A percentile compares a stretch with the other conserved stretches of the same genome.
phyloP scores from a whole-genome alignment of 768 basidiomycete species.

The Pleurotus djamor region DNA sequence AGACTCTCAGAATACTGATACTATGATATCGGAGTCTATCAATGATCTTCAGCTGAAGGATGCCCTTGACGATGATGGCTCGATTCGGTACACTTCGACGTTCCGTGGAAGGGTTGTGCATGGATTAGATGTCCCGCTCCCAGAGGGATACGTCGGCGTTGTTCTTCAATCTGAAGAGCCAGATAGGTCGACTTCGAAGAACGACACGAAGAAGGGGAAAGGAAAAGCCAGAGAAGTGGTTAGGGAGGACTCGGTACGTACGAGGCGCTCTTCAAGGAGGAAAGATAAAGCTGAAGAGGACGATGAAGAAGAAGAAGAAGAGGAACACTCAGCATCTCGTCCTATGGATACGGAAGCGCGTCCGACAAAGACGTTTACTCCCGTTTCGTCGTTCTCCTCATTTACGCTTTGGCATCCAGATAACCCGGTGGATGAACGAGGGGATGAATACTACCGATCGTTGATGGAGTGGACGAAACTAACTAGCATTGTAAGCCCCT shows the following conservation, averaged over 20 bases:
- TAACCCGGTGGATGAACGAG: conserved; percentile 61
- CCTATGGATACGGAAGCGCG: conserved; percentile 13
- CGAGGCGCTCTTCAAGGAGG: conserved; percentile 23
- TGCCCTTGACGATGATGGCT: background rate
- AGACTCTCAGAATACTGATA: background rate
- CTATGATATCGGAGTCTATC: background rate
- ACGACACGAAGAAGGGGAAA: conserved; percentile 8
- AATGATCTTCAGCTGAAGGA: background rate
- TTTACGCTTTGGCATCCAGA: conserved; percentile 81
- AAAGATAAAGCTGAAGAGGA: conserved; percentile 22
- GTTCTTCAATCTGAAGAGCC: conserved; percentile 34
- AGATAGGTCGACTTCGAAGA: background rate
- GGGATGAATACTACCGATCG: conserved; percentile 70
- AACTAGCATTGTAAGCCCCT: conserved; percentile 52
- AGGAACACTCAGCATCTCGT: conserved; percentile 22
- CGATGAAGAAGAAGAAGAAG: conserved; percentile 27
- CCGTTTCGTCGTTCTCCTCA: conserved; percentile 56
- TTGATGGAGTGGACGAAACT: conserved; percentile 71
- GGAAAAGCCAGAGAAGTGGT: conserved; percentile 6
- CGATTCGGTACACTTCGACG: conserved; percentile 49
- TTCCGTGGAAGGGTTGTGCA: conserved; percentile 79
- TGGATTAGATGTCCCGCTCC: conserved; percentile 59
- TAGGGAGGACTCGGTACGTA: conserved; percentile 20
- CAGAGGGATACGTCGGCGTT: conserved; percentile 66
- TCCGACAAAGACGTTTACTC: conserved; percentile 34